Percentiles rank a stretch among this genome's conserved stretches.
These are phyloP conservation scores for Astrothelium subdiscretum DNA, from an alignment of 495 filamentous ascomycete genomes.

Conservation along the genomic window DNA sequence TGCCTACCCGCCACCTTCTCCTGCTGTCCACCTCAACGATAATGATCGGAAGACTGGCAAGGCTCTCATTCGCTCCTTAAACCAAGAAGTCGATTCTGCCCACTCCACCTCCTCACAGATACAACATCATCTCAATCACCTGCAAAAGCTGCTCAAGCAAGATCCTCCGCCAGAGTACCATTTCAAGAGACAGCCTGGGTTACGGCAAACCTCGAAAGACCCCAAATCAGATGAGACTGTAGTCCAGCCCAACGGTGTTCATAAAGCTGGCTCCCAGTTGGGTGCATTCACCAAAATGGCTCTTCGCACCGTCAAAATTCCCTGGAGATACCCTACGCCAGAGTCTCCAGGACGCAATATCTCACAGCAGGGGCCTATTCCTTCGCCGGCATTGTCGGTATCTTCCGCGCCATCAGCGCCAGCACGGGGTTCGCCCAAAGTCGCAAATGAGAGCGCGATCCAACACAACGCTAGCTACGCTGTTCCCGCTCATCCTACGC, in stretches of 20 bases:
- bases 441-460: background rate
- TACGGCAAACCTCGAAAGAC: slow-evolving; percentile 1
- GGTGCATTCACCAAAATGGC: slow-evolving; percentile 49
- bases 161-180: slow-evolving; percentile 31
- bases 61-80: slow-evolving; percentile 19
- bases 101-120: slow-evolving; percentile 19
- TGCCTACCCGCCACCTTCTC: slow-evolving; percentile 30
- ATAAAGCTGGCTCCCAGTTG: slow-evolving; percentile 23
- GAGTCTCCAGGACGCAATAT: slow-evolving; percentile 17
- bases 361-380: background rate
- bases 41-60: slow-evolving; percentile 19
- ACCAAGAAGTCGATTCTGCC: slow-evolving; percentile 18
- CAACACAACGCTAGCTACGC: background rate
- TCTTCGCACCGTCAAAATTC: slow-evolving; percentile 42
- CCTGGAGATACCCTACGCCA: slow-evolving; percentile 39
- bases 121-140: slow-evolving; percentile 40
- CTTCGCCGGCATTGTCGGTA: slow-evolving; percentile 3
- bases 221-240: background rate
- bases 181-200: slow-evolving; percentile 42
- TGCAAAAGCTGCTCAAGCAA: slow-evolving; percentile 58
- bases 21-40: slow-evolving; percentile 30
- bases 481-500: background rate
- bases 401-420: background rate
- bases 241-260: slow-evolving; percentile 10
- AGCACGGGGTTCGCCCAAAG: background rate